A percentile compares a stretch with the other conserved stretches of the same genome.
Conservation (phyloP, 169 alveolate genomes). For the Amoebophrya sp. region DNA sequence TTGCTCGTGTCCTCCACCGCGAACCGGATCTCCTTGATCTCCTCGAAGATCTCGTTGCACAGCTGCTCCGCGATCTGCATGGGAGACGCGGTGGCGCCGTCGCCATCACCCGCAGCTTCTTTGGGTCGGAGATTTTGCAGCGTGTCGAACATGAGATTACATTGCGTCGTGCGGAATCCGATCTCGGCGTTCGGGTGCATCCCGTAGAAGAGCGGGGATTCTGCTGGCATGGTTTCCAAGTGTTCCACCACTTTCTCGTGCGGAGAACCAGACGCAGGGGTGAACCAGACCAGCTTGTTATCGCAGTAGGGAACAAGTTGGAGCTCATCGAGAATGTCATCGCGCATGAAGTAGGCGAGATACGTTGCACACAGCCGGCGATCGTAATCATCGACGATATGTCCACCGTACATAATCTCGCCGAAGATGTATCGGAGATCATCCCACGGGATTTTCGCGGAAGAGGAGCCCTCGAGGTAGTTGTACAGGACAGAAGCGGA, state of each 20-base stretch:
- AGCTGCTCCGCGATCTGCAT: slow-evolving; percentile 68
- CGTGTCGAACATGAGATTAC: slow-evolving; percentile 63
- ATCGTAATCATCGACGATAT: slow-evolving; percentile 92
- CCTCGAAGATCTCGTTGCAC: slow-evolving; percentile 72
- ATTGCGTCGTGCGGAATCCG: slow-evolving; percentile 59
- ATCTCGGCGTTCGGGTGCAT: slow-evolving; percentile 92
- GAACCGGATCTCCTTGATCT: slow-evolving; percentile 63
- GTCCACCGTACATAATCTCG: slow-evolving; percentile 98
- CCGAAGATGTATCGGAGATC: slow-evolving; percentile 92
- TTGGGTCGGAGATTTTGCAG: slow-evolving; percentile 70
- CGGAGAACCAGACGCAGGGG: slow-evolving; percentile 61
- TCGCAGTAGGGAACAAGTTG: slow-evolving; percentile 78
- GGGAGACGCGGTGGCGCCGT: slow-evolving; percentile 58
- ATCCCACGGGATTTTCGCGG: slow-evolving; percentile 91
- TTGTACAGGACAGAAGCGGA: slow-evolving; percentile 85
- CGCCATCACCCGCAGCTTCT: slow-evolving; percentile 67
- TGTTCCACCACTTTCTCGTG: slow-evolving; percentile 43
- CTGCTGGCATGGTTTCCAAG: slow-evolving; percentile 46
- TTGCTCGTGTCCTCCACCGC: slow-evolving; percentile 74
- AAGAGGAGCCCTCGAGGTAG: slow-evolving; percentile 76
- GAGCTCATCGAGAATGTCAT: slow-evolving; percentile 83
- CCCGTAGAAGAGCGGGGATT: slow-evolving; percentile 70
- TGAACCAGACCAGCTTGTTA: slow-evolving; percentile 64
- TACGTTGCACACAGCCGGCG: slow-evolving; percentile 82
- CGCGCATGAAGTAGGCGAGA: slow-evolving; percentile 84